Evolutionary conservation across 2,329 filamentous ascomycete species (phyloP).

Genomic region (Fusarium sarcochroum): DNA sequence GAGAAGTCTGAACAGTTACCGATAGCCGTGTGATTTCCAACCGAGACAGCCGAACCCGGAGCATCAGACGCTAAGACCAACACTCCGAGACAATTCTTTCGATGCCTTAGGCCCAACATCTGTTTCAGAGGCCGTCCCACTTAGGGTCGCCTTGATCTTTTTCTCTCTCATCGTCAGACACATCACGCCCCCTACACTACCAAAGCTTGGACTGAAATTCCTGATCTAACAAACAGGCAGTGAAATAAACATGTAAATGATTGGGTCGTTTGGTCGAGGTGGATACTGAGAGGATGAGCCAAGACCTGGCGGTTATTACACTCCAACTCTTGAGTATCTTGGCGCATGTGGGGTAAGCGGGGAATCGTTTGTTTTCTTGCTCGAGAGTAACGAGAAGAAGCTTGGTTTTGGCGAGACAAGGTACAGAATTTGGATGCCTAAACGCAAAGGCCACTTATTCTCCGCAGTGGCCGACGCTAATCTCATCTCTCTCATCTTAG

Average conservation of each 20-base stretch:
- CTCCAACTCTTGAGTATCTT: background rate
- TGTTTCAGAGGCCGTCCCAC: background rate
- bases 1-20: no score
- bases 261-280: background rate
- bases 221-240: constrained; percentile 33
- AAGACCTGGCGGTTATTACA: constrained; percentile 12
- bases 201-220: constrained; percentile 9
- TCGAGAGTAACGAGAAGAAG: background rate
- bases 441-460: constrained; percentile 4
- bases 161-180: background rate
- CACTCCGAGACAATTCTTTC: no score
- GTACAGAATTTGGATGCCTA: constrained; percentile 29
- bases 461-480: constrained; percentile 6
- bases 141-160: background rate
- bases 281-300: constrained; percentile 15
- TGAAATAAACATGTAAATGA: constrained; percentile 21
- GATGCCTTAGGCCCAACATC: background rate
- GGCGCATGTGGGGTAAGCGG: constrained; percentile 27
- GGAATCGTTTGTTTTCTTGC: background rate
- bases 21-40: background rate
- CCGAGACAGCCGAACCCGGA: constrained; percentile 3
- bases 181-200: background rate
- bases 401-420: constrained; percentile 12
- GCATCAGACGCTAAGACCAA: background rate
- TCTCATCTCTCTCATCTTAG: background rate